Conservation (phyloP, 2,329 filamentous ascomycete species). For the Amauroascus niger region DNA sequence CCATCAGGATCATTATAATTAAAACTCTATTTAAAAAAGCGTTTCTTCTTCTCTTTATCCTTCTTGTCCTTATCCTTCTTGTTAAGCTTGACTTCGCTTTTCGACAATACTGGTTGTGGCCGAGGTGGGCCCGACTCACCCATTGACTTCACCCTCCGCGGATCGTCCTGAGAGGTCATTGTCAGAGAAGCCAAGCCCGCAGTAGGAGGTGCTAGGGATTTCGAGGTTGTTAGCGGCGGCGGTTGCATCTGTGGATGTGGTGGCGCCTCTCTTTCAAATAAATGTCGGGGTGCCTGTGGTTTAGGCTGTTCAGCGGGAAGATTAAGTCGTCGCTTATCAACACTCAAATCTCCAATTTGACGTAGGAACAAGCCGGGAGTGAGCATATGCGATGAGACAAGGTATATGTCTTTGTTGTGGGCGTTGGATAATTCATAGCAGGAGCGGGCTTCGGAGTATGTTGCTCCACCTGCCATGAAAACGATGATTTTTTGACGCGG, state of each 20-base stretch:
- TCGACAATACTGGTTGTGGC: conserved; percentile 2
- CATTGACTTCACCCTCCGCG: conserved; percentile 9
- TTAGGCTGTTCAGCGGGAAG: conserved; percentile 72
- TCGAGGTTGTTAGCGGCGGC: conserved; percentile 23
- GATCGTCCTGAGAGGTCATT: conserved; percentile 27
- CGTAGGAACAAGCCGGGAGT: conserved; percentile 73
- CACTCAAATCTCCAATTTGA: conserved; percentile 69
- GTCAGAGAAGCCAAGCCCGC: conserved; percentile 31
- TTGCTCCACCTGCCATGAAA: conserved; percentile 91
- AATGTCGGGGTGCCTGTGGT: conserved; percentile 71
- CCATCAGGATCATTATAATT: background rate
- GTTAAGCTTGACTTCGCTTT: conserved; percentile 3
- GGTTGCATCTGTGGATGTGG: conserved; percentile 35
- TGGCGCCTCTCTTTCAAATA: conserved; percentile 63
- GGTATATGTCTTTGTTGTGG: conserved; percentile 70
- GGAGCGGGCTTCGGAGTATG: conserved; percentile 76
- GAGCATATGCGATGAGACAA: conserved; percentile 86
- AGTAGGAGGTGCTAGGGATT: conserved; percentile 20
- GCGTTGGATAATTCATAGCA: conserved; percentile 78
- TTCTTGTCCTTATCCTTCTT: conserved; percentile 27
- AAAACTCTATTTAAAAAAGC: conserved; percentile 25
- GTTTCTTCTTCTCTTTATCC: conserved; percentile 49
- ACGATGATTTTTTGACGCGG: conserved; percentile 85
- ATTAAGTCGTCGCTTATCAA: conserved; percentile 63
- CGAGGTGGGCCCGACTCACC: conserved; percentile 4